Evolutionary conservation across 345 rosid genomes (phyloP).

Genomic region (Salix dunnii): DNA sequence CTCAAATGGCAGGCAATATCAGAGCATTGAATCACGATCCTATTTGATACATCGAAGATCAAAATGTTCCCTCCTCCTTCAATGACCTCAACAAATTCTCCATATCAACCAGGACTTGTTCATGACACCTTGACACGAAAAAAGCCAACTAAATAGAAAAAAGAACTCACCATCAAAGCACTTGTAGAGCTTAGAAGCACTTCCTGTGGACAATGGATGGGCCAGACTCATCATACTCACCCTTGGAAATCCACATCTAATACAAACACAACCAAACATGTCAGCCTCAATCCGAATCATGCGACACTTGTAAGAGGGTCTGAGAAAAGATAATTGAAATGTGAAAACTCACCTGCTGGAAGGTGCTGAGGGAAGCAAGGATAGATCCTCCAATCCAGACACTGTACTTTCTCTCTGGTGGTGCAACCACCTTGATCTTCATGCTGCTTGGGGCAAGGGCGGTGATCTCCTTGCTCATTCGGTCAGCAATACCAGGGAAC

Average conservation of each 20-base stretch:
- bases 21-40: constrained; percentile 13
- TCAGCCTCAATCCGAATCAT: background rate
- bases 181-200: constrained; percentile 44
- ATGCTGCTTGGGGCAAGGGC: constrained; percentile 71
- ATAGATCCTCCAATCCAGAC: constrained; percentile 78
- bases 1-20: constrained; percentile 5
- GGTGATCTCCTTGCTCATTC: constrained; percentile 62
- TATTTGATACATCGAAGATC: constrained; percentile 19
- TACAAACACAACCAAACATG: background rate
- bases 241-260: constrained; percentile 71
- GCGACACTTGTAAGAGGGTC: too few species aligned
- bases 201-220: constrained; percentile 72
- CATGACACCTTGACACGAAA: constrained; percentile 37
- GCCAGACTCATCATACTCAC: constrained; percentile 60
- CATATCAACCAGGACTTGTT: constrained; percentile 29
- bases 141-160: constrained; percentile 43
- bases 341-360: constrained; percentile 46
- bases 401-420: constrained; percentile 61
- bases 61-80: constrained; percentile 20
- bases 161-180: constrained; percentile 40
- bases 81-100: constrained; percentile 24
- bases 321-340: background rate
- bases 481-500: constrained; percentile 61
- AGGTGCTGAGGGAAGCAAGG: constrained; percentile 71
- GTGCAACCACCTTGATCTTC: constrained; percentile 63